These are phyloP conservation scores for Solanum chilense DNA, from an alignment of 257 asterid species.

Conservation along the genomic window DNA sequence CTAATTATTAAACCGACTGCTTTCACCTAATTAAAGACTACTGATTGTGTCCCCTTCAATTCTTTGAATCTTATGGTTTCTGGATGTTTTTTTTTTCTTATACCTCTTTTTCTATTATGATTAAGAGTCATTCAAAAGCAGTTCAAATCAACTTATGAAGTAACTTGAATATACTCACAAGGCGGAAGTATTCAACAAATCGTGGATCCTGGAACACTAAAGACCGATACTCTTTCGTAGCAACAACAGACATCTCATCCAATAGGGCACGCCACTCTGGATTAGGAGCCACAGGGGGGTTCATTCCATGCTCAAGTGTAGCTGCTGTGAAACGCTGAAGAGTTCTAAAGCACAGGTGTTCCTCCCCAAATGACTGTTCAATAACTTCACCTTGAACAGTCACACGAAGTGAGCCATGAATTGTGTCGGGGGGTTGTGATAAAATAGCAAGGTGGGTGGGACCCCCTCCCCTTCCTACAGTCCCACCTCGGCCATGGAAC, in stretches of 20 bases:
- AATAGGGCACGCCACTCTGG: constrained; percentile 89
- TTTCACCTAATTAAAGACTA: not conserved
- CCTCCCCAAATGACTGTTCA: constrained; percentile 90
- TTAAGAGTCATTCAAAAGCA: not conserved
- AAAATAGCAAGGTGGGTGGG: constrained; percentile 93
- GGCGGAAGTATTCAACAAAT: constrained; percentile 93
- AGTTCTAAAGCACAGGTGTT: constrained; percentile 85
- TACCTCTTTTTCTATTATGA: not conserved
- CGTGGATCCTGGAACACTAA: constrained; percentile 86
- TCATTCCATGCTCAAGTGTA: constrained; percentile 98
- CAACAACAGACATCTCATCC: constrained; percentile 87
- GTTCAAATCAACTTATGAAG: not conserved
- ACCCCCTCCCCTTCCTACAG: constrained; percentile 94
- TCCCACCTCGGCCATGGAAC: constrained; percentile 95
- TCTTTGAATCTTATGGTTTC: not conserved
- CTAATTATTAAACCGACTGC: too few species aligned
- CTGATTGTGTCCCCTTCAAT: not conserved
- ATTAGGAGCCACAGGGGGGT: constrained; percentile 77
- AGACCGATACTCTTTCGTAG: constrained; percentile 78
- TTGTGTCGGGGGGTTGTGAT: constrained; percentile 93
- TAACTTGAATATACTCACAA: constrained; percentile 33
- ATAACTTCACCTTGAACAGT: constrained; percentile 97
- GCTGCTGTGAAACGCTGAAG: constrained; percentile 93
- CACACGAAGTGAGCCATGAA: constrained; percentile 86
- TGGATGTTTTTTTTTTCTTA: not conserved